These are phyloP conservation scores for Draba incana DNA, from an alignment of 345 rosid species.

Conservation along the genomic window DNA sequence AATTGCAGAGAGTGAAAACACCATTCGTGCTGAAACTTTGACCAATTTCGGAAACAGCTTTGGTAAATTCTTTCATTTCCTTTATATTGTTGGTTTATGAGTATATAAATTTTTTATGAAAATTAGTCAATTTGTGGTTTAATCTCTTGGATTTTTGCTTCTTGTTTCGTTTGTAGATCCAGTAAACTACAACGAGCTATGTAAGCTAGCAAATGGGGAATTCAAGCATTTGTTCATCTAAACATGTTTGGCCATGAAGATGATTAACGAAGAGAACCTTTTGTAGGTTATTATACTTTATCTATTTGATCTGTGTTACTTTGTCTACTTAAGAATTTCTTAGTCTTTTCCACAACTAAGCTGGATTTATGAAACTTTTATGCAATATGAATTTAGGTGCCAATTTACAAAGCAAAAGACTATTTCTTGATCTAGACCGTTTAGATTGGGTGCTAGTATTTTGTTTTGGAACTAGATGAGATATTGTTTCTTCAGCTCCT, in stretches of 20 bases:
- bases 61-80: conserved; percentile 48
- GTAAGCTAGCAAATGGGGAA: conserved; percentile 85
- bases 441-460: no score
- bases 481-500: no score
- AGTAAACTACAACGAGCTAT: conserved; percentile 67
- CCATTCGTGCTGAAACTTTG: conserved; percentile 67
- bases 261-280: not conserved
- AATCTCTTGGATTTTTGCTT: not conserved
- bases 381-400: no score
- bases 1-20: conserved; percentile 67
- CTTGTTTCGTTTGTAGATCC: conserved; percentile 51
- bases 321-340: not conserved
- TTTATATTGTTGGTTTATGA: not conserved
- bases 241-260: conserved; percentile 3
- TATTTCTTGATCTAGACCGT: no score
- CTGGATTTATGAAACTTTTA: no score
- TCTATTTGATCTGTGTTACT: not conserved
- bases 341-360: not conserved
- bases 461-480: no score
- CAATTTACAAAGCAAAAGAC: no score
- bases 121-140: no score
- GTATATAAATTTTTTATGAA: no score
- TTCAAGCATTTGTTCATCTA: conserved; percentile 71
- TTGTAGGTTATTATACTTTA: not conserved
- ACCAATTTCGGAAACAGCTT: conserved; percentile 77